These are phyloP conservation scores for Suillus luteus DNA, from an alignment of 768 basidiomycete genomes.

Conservation along the genomic window DNA sequence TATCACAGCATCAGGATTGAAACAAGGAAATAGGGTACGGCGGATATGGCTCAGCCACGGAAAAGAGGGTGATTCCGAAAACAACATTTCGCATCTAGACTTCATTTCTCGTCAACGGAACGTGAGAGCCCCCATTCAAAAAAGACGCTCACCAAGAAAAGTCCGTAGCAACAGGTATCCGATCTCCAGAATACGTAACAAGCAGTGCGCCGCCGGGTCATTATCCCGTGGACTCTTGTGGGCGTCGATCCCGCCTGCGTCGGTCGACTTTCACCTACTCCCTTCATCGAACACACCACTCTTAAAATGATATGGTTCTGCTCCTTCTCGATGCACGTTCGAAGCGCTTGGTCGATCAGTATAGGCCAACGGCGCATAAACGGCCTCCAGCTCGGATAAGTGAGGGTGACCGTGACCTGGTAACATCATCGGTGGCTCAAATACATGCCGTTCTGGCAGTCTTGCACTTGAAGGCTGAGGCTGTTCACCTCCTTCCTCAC, in stretches of 20 bases:
- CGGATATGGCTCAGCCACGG: slow-evolving; percentile 20
- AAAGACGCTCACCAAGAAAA: slow-evolving; percentile 17
- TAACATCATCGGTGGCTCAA: slow-evolving; percentile 10
- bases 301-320: slow-evolving; percentile 5
- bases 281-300: slow-evolving; percentile 3
- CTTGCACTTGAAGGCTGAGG: not conserved
- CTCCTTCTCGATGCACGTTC: not conserved
- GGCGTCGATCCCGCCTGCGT: slow-evolving; percentile 8
- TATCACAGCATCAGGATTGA: slow-evolving; percentile 10
- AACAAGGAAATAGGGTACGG: slow-evolving; percentile 17
- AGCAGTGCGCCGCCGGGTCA: slow-evolving; percentile 11
- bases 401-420: slow-evolving; percentile 2
- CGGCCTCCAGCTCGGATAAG: slow-evolving; percentile 4
- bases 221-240: slow-evolving; percentile 8
- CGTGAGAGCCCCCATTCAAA: slow-evolving; percentile 16
- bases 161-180: slow-evolving; percentile 17
- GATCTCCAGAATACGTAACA: slow-evolving; percentile 16
- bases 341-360: slow-evolving; percentile 11
- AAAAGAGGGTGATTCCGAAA: slow-evolving; percentile 21
- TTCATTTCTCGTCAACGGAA: slow-evolving; percentile 20
- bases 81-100: slow-evolving; percentile 19
- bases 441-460: slow-evolving; percentile 9
- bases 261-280: no score
- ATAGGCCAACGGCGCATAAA: slow-evolving; percentile 9
- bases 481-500: slow-evolving; percentile 9